Percentiles rank a stretch among this genome's conserved stretches.
phyloP scores from a whole-genome alignment of 164 flowering plant species.

The Vitis cinerea region DNA sequence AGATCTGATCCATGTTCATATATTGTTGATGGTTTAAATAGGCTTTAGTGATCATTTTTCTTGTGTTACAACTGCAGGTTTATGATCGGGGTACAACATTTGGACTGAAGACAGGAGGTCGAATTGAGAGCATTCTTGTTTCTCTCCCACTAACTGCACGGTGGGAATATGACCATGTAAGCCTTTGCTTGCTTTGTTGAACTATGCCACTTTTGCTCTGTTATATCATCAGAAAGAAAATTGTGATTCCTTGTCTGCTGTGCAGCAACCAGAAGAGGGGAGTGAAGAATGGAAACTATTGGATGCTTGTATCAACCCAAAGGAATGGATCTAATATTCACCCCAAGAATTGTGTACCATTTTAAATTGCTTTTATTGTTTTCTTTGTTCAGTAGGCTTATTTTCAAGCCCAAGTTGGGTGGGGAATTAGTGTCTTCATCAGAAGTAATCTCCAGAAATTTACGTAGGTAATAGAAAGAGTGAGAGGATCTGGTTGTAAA shows the following conservation, averaged over 20 bases:
- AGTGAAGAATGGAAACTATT: slow-evolving; percentile 96
- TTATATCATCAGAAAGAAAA: neutral
- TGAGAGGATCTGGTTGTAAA: no score
- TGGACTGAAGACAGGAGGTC: slow-evolving; percentile 95
- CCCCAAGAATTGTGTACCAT: neutral
- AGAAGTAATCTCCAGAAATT: neutral
- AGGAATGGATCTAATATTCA: slow-evolving; percentile 74
- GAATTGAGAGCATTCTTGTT: slow-evolving; percentile 97
- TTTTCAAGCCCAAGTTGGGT: neutral
- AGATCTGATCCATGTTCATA: neutral
- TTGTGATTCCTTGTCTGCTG: slow-evolving; percentile 1
- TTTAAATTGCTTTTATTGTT: neutral
- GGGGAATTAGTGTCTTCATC: neutral
- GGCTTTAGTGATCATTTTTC: neutral
- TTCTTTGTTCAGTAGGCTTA: neutral
- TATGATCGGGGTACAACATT: slow-evolving; percentile 99
- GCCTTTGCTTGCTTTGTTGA: slow-evolving; percentile 18
- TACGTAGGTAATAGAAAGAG: no score
- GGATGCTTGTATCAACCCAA: slow-evolving; percentile 98
- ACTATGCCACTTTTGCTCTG: neutral
- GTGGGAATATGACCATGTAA: slow-evolving; percentile 97
- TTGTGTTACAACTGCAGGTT: slow-evolving; percentile 42
- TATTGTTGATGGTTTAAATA: no score
- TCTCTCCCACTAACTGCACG: slow-evolving; percentile 93
- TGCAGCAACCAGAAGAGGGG: slow-evolving; percentile 91